These are phyloP conservation scores for Chenopodium formosanum DNA, from an alignment of 148 eudicot genomes.

Conservation along the genomic window DNA sequence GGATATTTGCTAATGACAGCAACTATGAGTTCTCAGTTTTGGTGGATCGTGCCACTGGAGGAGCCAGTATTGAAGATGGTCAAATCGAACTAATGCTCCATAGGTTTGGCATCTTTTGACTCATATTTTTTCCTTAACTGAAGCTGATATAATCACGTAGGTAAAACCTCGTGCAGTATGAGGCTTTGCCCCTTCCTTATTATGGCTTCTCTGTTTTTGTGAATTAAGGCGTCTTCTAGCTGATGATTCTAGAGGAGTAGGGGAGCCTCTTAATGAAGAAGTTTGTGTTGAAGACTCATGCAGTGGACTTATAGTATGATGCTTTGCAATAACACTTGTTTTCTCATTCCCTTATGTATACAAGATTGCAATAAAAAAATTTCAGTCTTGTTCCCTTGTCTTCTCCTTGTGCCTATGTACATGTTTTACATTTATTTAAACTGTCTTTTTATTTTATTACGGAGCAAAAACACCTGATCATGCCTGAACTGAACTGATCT, in stretches of 20 bases:
- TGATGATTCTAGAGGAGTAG: constrained; percentile 75
- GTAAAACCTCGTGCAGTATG: background rate
- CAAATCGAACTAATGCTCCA: constrained; percentile 88
- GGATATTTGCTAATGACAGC: constrained; percentile 54
- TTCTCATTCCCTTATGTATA: background rate
- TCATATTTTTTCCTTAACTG: background rate
- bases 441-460: too few species aligned
- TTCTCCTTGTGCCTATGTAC: too few species aligned
- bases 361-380: background rate
- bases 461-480: background rate
- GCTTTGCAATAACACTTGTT: background rate
- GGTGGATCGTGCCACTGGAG: constrained; percentile 93
- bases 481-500: background rate
- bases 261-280: constrained; percentile 65
- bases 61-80: constrained; percentile 76
- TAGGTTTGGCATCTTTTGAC: constrained; percentile 43
- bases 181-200: background rate
- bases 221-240: constrained; percentile 45
- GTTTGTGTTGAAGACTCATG: constrained; percentile 54
- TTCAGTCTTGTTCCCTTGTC: background rate
- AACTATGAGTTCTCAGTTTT: constrained; percentile 72
- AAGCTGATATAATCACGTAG: background rate
- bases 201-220: constrained; percentile 8
- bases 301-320: constrained; percentile 74
- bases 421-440: too few species aligned